Evolutionary conservation across 2,329 filamentous ascomycete genomes (phyloP).

Genomic region (Talaromyces marneffei): DNA sequence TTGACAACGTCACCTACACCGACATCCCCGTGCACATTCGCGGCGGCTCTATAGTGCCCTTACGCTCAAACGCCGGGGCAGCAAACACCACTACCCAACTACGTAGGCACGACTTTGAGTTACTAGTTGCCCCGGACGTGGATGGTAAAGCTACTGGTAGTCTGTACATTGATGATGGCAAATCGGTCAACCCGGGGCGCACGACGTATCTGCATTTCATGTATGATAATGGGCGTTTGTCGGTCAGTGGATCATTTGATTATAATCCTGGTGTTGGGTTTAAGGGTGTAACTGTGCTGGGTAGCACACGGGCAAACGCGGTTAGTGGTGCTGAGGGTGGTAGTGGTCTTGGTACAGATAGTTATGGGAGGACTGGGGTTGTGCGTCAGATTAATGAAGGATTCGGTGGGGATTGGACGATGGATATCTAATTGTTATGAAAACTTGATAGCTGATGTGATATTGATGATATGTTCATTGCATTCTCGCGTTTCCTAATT

Average conservation of each 20-base stretch:
- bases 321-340: neutral
- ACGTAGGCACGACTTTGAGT: slow-evolving; percentile 59
- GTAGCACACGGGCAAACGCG: slow-evolving; percentile 38
- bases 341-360: neutral
- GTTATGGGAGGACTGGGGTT: neutral
- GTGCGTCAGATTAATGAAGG: slow-evolving; percentile 1
- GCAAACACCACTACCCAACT: slow-evolving; percentile 58
- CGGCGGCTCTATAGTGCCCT: slow-evolving; percentile 54
- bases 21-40: slow-evolving; percentile 59
- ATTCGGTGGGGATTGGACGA: neutral
- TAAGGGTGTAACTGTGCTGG: slow-evolving; percentile 30
- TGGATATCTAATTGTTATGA: neutral
- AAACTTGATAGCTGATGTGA: neutral
- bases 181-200: slow-evolving; percentile 58
- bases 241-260: slow-evolving; percentile 26
- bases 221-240: slow-evolving; percentile 47
- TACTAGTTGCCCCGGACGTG: slow-evolving; percentile 61
- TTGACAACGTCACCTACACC: slow-evolving; percentile 44
- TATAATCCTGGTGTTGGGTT: slow-evolving; percentile 24
- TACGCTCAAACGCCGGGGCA: slow-evolving; percentile 40
- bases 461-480: neutral
- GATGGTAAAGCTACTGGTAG: slow-evolving; percentile 60
- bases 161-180: slow-evolving; percentile 74
- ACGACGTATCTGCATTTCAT: slow-evolving; percentile 48
- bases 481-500: neutral